Conservation (phyloP, 768 basidiomycete species). For the Hypsizygus marmoreus region DNA sequence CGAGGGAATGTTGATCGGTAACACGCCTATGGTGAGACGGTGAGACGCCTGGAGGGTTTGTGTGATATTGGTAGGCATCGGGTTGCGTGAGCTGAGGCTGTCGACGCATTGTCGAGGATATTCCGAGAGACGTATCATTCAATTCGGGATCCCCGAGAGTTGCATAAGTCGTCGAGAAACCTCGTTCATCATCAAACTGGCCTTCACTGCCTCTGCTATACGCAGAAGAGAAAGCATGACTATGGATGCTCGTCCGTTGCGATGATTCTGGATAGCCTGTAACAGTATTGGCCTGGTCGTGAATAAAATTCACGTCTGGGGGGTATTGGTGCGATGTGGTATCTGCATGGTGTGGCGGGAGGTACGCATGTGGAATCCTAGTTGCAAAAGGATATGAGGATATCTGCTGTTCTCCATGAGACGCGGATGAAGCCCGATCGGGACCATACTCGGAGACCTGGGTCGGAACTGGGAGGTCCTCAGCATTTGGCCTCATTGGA, state of each 20-base stretch:
- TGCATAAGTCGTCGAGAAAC: background rate
- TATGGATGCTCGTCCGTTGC: conserved; percentile 17
- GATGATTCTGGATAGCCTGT: conserved; percentile 23
- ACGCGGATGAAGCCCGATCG: background rate
- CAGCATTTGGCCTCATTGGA: background rate
- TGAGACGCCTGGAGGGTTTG: background rate
- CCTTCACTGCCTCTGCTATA: background rate
- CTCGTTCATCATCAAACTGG: conserved; percentile 1
- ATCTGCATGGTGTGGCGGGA: background rate
- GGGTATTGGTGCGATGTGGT: background rate
- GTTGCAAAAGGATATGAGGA: background rate
- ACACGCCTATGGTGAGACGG: background rate
- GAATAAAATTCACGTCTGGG: background rate
- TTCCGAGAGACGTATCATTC: conserved; percentile 1
- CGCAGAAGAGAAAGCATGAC: background rate
- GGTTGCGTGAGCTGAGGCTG: background rate
- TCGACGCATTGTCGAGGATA: background rate
- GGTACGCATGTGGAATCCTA: background rate
- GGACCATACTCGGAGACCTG: conserved; percentile 5
- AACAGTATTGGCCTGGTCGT: background rate
- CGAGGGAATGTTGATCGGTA: background rate
- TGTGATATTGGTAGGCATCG: background rate
- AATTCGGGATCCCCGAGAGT: background rate
- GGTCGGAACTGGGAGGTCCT: background rate
- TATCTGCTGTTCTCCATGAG: conserved; percentile 1